These are phyloP conservation scores for Xenosphaeropsis pyriputrescens DNA, from an alignment of 2,329 filamentous ascomycete species.

Conservation along the genomic window DNA sequence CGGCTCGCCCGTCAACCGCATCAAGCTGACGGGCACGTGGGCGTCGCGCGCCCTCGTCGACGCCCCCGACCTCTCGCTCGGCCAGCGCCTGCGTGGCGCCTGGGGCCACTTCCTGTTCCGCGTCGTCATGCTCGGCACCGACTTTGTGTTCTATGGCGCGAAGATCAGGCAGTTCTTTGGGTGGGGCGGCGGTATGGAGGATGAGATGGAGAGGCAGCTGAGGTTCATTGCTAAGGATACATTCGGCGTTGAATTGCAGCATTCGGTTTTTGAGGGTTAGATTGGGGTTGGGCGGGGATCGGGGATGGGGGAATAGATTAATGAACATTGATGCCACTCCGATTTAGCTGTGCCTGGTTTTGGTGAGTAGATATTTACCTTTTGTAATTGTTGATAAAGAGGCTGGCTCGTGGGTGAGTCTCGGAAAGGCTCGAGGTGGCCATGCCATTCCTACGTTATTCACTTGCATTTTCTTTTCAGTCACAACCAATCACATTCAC, in stretches of 20 bases:
- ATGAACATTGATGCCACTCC: too few species aligned
- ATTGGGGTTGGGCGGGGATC: too few species aligned
- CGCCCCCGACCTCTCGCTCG: conserved; percentile 45
- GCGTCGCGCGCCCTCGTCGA: conserved; percentile 73
- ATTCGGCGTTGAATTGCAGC: conserved; percentile 81
- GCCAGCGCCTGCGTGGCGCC: conserved; percentile 51
- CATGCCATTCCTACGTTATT: too few species aligned
- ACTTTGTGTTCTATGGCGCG: conserved; percentile 72
- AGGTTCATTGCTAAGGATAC: conserved; percentile 68
- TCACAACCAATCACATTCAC: too few species aligned
- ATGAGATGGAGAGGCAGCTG: conserved; percentile 83
- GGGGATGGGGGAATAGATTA: too few species aligned
- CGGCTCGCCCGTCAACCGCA: conserved; percentile 62
- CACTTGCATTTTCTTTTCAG: too few species aligned
- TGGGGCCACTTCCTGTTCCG: conserved; percentile 74
- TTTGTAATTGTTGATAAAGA: too few species aligned
- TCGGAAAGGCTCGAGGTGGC: too few species aligned
- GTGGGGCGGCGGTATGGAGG: conserved; percentile 76
- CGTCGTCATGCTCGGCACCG: conserved; percentile 58
- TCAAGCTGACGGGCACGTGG: conserved; percentile 91
- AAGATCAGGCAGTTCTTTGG: conserved; percentile 66
- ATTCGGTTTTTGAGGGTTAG: conserved; percentile 75
- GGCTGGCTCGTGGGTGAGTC: too few species aligned
- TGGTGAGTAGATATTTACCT: too few species aligned
- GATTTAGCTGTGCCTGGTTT: too few species aligned